Evolutionary conservation across 2,329 filamentous ascomycete species (phyloP).

Genomic region (Sarocladium brachiariae): DNA sequence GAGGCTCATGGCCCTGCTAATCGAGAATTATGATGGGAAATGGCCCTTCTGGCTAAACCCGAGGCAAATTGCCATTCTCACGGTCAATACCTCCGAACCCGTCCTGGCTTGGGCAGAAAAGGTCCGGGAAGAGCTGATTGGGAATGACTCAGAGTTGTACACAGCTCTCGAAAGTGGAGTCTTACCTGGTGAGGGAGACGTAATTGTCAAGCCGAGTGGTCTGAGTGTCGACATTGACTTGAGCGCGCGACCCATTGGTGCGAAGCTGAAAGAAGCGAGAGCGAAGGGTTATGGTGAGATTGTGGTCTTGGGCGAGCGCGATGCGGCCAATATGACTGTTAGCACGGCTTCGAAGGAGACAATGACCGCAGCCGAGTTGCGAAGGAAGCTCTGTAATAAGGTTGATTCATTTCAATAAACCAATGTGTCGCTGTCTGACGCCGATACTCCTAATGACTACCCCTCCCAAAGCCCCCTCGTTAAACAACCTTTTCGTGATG

Average conservation of each 20-base stretch:
- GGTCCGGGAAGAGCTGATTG: slow-evolving; percentile 43
- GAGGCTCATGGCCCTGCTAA: slow-evolving; percentile 75
- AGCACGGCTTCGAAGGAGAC: slow-evolving; percentile 28
- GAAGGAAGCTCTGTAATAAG: slow-evolving; percentile 37
- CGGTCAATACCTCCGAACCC: slow-evolving; percentile 56
- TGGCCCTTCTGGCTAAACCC: slow-evolving; percentile 91
- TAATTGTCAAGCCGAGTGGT: slow-evolving; percentile 41
- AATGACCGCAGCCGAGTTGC: slow-evolving; percentile 38
- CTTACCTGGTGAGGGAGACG: slow-evolving; percentile 16
- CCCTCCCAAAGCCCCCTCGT: background rate
- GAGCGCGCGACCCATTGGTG: slow-evolving; percentile 52
- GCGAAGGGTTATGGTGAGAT: slow-evolving; percentile 66
- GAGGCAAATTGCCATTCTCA: slow-evolving; percentile 66
- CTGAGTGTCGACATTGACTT: slow-evolving; percentile 66
- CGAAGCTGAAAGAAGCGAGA: slow-evolving; percentile 69
- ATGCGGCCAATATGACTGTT: slow-evolving; percentile 53
- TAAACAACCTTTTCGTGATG: background rate
- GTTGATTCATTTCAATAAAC: slow-evolving; percentile 41
- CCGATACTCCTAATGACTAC: background rate
- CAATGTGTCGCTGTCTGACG: background rate
- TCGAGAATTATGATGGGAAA: slow-evolving; percentile 71
- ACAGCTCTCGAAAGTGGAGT: slow-evolving; percentile 22
- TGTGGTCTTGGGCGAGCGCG: slow-evolving; percentile 62
- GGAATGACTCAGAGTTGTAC: slow-evolving; percentile 29
- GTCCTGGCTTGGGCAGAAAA: slow-evolving; percentile 44